phyloP scores from a whole-genome alignment of 2,329 filamentous ascomycete species.

The Scedosporium boydii region DNA sequence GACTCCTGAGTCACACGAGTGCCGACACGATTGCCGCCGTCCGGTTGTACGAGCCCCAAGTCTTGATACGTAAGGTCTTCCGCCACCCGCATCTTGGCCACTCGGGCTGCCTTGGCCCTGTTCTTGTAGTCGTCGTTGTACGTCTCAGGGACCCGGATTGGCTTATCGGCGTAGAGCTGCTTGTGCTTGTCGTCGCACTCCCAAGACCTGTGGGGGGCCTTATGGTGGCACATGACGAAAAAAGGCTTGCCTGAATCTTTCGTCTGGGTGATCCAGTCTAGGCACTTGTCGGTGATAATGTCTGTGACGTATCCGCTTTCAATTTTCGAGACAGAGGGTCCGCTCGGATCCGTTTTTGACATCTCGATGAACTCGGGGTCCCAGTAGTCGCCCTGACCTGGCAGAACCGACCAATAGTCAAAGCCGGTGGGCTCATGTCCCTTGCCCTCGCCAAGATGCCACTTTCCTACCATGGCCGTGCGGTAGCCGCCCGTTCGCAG shows the following conservation, averaged over 20 bases:
- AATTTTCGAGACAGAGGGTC: constrained; percentile 20
- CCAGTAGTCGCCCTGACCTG: constrained; percentile 42
- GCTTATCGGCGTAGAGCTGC: constrained; percentile 33
- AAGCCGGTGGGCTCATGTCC: constrained; percentile 38
- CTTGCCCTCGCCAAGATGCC: constrained; percentile 40
- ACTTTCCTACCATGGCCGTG: constrained; percentile 44
- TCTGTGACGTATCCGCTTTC: constrained; percentile 38
- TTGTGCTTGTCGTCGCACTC: constrained; percentile 40
- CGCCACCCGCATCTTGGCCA: constrained; percentile 41
- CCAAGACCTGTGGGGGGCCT: constrained; percentile 44
- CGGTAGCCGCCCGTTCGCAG: constrained; percentile 35
- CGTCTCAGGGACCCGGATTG: constrained; percentile 36
- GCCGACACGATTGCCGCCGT: constrained; percentile 32
- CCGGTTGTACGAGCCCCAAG: constrained; percentile 40
- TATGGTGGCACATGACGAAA: constrained; percentile 48
- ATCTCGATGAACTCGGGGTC: constrained; percentile 38
- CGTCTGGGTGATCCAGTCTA: constrained; percentile 27
- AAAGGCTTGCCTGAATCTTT: constrained; percentile 31
- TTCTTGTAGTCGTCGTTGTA: constrained; percentile 46
- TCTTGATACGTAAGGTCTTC: constrained; percentile 43
- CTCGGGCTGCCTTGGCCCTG: constrained; percentile 35
- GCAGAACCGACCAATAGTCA: constrained; percentile 40
- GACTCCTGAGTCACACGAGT: constrained; percentile 16
- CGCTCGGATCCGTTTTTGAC: too few relatives aligned
- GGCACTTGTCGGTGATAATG: constrained; percentile 39